Conservation (phyloP, 2,329 filamentous ascomycete species). For the Arthroderma sp. region DNA sequence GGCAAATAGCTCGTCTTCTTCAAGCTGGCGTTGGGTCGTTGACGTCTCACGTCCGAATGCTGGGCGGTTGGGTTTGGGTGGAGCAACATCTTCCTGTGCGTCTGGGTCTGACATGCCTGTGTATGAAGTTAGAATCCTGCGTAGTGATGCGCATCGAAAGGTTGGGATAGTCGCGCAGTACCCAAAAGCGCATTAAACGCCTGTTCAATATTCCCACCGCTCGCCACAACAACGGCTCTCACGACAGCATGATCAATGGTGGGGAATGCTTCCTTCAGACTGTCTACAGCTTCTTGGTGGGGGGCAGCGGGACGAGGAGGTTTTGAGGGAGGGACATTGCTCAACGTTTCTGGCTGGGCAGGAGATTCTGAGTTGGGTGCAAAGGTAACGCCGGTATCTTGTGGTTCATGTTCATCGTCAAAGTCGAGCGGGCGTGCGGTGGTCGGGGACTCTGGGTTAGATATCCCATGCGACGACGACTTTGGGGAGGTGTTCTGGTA, state of each 20-base stretch:
- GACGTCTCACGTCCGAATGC: slow-evolving; percentile 37
- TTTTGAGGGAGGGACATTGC: slow-evolving; percentile 46
- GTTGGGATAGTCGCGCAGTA: slow-evolving; percentile 27
- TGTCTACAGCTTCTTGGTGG: slow-evolving; percentile 71
- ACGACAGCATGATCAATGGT: slow-evolving; percentile 66
- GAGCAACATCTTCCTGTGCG: slow-evolving; percentile 46
- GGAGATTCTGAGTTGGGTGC: slow-evolving; percentile 17
- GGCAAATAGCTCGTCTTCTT: slow-evolving; percentile 82
- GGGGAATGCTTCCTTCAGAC: slow-evolving; percentile 88
- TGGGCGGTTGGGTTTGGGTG: slow-evolving; percentile 72
- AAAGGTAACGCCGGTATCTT: slow-evolving; percentile 27
- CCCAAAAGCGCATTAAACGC: slow-evolving; percentile 90
- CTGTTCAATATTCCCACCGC: slow-evolving; percentile 74
- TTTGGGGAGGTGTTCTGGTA: not conserved
- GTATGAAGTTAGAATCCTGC: slow-evolving; percentile 1
- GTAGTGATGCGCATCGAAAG: slow-evolving; percentile 1
- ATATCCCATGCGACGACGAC: slow-evolving; percentile 11
- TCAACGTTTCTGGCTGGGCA: slow-evolving; percentile 17
- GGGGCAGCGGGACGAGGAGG: slow-evolving; percentile 73
- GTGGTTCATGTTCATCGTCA: slow-evolving; percentile 38
- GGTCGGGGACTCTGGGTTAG: slow-evolving; percentile 39
- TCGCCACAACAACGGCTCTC: slow-evolving; percentile 77
- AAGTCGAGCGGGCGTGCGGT: slow-evolving; percentile 45
- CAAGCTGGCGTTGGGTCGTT: slow-evolving; percentile 62
- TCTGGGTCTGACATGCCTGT: slow-evolving; percentile 68